A percentile compares a stretch with the other conserved stretches of the same genome.
These are phyloP conservation scores for Clitopilus hobsonii DNA, from an alignment of 768 basidiomycete genomes.

Conservation along the genomic window DNA sequence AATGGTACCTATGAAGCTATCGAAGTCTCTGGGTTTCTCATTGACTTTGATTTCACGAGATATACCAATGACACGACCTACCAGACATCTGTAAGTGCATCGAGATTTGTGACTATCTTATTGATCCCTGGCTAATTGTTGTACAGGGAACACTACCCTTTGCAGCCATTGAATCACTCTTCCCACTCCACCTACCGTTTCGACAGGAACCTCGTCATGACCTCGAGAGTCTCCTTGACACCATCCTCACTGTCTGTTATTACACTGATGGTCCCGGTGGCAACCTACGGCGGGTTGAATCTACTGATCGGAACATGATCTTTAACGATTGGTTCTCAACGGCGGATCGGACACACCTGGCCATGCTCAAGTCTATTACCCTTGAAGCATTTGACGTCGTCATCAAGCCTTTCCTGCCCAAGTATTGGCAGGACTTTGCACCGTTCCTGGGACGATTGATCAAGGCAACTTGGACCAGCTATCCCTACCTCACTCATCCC, in stretches of 20 bases:
- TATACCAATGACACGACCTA: background rate
- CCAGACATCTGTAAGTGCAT: background rate
- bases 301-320: background rate
- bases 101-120: background rate
- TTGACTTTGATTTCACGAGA: background rate
- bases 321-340: background rate
- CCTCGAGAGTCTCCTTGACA: background rate
- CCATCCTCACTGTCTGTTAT: background rate
- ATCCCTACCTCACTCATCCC: background rate
- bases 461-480: background rate
- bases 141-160: background rate
- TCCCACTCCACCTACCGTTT: background rate
- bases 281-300: background rate
- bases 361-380: background rate
- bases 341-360: background rate
- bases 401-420: background rate
- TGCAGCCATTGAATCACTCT: background rate
- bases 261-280: background rate
- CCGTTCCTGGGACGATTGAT: background rate
- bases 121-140: background rate
- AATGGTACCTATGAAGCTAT: too few relatives aligned
- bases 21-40: background rate
- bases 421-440: constrained; percentile 2
- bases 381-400: background rate
- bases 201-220: background rate